Base-by-base conservation (phyloP, 2,329 filamentous ascomycete genomes). In the Diaporthe humulicola region DNA sequence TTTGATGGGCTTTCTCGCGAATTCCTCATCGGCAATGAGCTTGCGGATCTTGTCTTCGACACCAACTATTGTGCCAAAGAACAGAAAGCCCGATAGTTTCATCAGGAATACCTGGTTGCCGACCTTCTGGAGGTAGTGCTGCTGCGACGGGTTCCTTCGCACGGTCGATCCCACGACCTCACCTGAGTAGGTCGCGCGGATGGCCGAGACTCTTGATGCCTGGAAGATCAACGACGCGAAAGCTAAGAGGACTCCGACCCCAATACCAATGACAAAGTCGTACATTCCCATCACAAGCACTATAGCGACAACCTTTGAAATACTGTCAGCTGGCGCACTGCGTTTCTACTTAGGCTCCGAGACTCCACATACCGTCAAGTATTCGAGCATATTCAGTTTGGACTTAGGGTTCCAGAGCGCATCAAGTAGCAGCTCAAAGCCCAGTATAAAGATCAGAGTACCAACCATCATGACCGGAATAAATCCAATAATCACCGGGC, bases 381-480 rank as follows among this genome's bases (percentile, higher is more conserved):
- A 99, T 81, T 99, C 97, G 17, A 96, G 90, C 70, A 90, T 86
- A 82, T 97, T 95, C 50, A 98, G 87, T 83, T 97, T 98, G 77
- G 95, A 95, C 82, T 95, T 94, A 0, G 97, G 97, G 74, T 94
- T 91, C 87, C 95, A 95, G 6, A 99, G 86, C 2, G 97, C 97
- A 83, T 99, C 97, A 74, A 94, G 87, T 75, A 98, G 88, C 42
- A 99, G 88, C 81, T 98, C 96, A 79, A 99, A 97, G 1, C 97
- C 97, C 19, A 99, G 91, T 76, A 98, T 91, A 82, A 98, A 99
- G 78, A 99, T 99, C 71, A 99, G 87, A 12, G 95, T 95, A 17
- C 96, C 97, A 4, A 99, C 97, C 83, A 99, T 96, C 92, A 98
- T 98, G 76, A 98, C 93, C 0, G 97, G 97, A 72, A 99, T 98